These are phyloP conservation scores for Insectozyma bohioensis DNA, from an alignment of 1,139 yeast species.

Conservation along the genomic window DNA sequence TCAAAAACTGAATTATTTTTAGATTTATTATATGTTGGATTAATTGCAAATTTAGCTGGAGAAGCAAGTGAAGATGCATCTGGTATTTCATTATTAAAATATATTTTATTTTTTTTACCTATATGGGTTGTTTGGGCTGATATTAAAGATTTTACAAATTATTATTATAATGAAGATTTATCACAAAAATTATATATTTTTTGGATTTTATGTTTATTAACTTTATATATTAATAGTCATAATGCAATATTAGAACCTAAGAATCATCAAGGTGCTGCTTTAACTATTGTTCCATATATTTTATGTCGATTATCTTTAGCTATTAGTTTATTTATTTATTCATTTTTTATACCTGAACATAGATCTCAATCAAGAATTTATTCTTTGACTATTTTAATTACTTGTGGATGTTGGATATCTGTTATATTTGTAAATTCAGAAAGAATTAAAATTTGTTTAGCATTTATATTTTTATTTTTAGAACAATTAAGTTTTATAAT, in stretches of 20 bases:
- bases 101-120: conserved; percentile 53
- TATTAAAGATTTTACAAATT: conserved; percentile 63
- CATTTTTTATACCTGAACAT: conserved; percentile 55
- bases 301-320: conserved; percentile 45
- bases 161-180: conserved; percentile 62
- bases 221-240: conserved; percentile 55
- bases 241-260: conserved; percentile 33
- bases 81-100: conserved; percentile 48
- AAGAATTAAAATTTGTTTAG: conserved; percentile 48
- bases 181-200: conserved; percentile 53
- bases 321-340: conserved; percentile 38
- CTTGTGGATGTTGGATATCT: conserved; percentile 45
- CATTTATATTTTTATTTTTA: conserved; percentile 39
- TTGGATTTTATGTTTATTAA: conserved; percentile 54
- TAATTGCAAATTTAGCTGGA: conserved; percentile 60
- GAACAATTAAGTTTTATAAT: conserved; percentile 38
- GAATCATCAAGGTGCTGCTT: conserved; percentile 39
- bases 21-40: conserved; percentile 65
- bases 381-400: conserved; percentile 28
- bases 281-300: conserved; percentile 47
- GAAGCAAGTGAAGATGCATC: conserved; percentile 52
- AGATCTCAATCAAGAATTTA: conserved; percentile 50
- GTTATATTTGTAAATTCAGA: conserved; percentile 46
- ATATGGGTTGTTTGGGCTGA: conserved; percentile 68
- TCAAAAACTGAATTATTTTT: conserved; percentile 57